A percentile compares a stretch with the other conserved stretches of the same genome.
Evolutionary conservation across 2,329 filamentous ascomycete species (phyloP).

Genomic region (Didymella arachidicola): DNA sequence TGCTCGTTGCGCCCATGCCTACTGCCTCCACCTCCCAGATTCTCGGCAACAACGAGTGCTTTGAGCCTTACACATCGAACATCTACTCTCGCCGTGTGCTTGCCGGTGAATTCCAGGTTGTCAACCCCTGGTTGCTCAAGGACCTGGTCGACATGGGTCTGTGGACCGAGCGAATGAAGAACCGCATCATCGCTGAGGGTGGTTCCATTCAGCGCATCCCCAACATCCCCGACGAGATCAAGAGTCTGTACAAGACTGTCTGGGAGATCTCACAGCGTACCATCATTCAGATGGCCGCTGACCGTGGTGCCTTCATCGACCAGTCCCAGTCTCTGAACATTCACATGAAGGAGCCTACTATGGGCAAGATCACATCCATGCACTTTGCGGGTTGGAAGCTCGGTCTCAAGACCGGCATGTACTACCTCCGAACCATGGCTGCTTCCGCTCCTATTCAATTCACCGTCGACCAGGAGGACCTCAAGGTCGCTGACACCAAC

Average conservation of each 20-base stretch:
- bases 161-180: constrained; percentile 99
- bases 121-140: constrained; percentile 98
- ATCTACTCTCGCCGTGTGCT: constrained; percentile 99
- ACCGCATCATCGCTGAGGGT: constrained; percentile 97
- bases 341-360: constrained; percentile 98
- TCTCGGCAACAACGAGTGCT: constrained; percentile 98
- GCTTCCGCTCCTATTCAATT: constrained; percentile 98
- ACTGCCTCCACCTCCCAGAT: constrained; percentile 98
- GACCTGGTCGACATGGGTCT: constrained; percentile 97
- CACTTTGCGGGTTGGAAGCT: constrained; percentile 99
- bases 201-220: constrained; percentile 97
- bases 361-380: constrained; percentile 99
- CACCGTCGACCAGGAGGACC: constrained; percentile 95
- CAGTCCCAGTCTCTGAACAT: constrained; percentile 99
- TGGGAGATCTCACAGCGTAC: constrained; percentile 98
- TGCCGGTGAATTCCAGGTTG: constrained; percentile 98
- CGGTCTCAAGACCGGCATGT: constrained; percentile 99
- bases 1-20: constrained; percentile 96
- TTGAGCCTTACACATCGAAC: constrained; percentile 99
- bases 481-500: constrained; percentile 85
- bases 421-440: constrained; percentile 98
- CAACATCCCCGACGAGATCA: constrained; percentile 95
- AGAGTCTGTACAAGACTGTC: constrained; percentile 98
- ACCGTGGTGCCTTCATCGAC: constrained; percentile 98
- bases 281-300: constrained; percentile 96